Evolutionary conservation across 805 yeast genomes (phyloP), one percentile per base, ranked within the genome.

Genomic region (Lipomyces chichibuensis): DNA sequence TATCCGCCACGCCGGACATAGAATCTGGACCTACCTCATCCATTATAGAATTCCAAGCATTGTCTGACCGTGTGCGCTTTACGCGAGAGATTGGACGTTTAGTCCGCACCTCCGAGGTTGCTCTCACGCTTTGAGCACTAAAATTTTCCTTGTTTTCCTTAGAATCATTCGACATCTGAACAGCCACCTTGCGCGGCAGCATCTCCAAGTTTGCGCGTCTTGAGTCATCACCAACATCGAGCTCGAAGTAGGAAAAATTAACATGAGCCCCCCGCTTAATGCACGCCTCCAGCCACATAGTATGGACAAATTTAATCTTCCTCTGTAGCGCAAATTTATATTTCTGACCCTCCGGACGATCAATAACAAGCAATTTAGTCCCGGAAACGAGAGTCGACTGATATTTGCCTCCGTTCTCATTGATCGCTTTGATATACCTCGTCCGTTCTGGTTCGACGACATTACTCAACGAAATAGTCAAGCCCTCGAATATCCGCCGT

Each of bases 231-330:
- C 49, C 27, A 43, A 65, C 14, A 13, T 71, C 72, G 6, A 77
- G 68, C 59, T 76, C 73, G 71, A 76, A 81, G n/a, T 78, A 76
- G n/a, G 73, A 72, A 37, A 35, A 23, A 13, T 51, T 20, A 2
- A 66, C 57, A n/a, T 55, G 43, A 2, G 66, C 71, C 14, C 54
- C 55, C 13, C 71, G 74, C 58, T 73, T 75, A 2, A 78, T 65
- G 59, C 84, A 80, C 65, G 82, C 81, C 3, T 73, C 43, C 14
- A 84, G 60, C 87, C 87, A 84, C 59, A 77, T 75, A 8, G 81
- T 80, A 64, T 79, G 79, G 2, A 83, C 82, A 2, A 82, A 74
- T 1, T 81, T 80, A 17, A 83, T 77, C 20, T 75, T 74, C 77
- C 81, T 79, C 37, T 74, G 75, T 27, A 73, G 66, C 1, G 87